Evolutionary conservation across 2,329 filamentous ascomycete species (phyloP).

Genomic region (Paracamarosporium sp.): DNA sequence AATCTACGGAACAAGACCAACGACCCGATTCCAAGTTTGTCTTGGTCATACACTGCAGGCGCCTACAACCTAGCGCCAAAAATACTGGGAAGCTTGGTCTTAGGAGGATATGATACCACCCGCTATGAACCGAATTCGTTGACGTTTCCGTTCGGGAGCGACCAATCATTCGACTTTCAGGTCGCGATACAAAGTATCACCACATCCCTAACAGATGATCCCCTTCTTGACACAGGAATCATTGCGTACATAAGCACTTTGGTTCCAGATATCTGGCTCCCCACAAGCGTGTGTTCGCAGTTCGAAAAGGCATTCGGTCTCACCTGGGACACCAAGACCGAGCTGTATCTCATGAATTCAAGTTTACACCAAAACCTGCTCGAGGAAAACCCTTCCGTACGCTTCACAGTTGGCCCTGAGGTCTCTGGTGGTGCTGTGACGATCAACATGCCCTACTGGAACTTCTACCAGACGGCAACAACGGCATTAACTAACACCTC

Average conservation of each 20-base stretch:
- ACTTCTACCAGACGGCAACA: constrained; percentile 43
- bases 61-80: constrained; percentile 36
- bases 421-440: constrained; percentile 29
- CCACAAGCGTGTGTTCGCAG: constrained; percentile 35
- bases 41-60: constrained; percentile 52
- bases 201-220: constrained; percentile 24
- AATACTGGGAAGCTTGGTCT: constrained; percentile 39
- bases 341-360: constrained; percentile 48
- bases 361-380: constrained; percentile 39
- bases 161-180: constrained; percentile 33
- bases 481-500: constrained; percentile 25
- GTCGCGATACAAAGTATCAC: constrained; percentile 32
- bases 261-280: constrained; percentile 51
- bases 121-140: constrained; percentile 37
- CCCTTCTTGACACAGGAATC: constrained; percentile 26
- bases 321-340: constrained; percentile 39
- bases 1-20: constrained; percentile 32
- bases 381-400: constrained; percentile 38
- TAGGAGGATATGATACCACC: constrained; percentile 49
- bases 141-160: constrained; percentile 30
- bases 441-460: constrained; percentile 47
- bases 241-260: constrained; percentile 46
- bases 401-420: constrained; percentile 39
- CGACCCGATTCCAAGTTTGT: constrained; percentile 42
- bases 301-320: constrained; percentile 50